Percentiles rank a stretch among this genome's conserved stretches.
phyloP scores from a whole-genome alignment of 78 protist genomes.

The Polysphondylium violaceum region DNA sequence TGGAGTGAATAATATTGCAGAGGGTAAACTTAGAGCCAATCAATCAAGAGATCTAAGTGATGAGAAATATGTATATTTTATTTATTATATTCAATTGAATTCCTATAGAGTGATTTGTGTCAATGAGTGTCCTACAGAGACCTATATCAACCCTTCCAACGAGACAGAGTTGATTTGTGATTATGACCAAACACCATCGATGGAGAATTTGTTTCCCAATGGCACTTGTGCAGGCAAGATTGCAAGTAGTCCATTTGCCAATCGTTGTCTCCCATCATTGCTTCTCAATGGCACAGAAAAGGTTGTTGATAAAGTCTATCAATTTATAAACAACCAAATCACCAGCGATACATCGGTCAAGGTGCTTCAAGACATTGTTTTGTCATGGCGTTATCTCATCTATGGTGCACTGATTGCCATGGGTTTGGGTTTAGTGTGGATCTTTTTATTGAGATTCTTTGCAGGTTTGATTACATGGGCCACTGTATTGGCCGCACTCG shows the following conservation, averaged over 20 bases:
- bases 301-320: background rate
- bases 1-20: conserved; percentile 71
- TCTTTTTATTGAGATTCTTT: conserved; percentile 74
- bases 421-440: conserved; percentile 76
- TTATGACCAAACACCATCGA: conserved; percentile 13
- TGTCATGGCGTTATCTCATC: conserved; percentile 72
- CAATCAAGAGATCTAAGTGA: conserved; percentile 42
- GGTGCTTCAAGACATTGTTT: conserved; percentile 2
- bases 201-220: conserved; percentile 25
- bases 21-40: conserved; percentile 8
- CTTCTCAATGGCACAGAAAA: background rate
- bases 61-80: conserved; percentile 59
- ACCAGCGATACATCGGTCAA: conserved; percentile 1
- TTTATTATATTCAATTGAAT: background rate
- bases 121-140: conserved; percentile 50
- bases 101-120: conserved; percentile 65
- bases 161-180: conserved; percentile 44
- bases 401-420: conserved; percentile 58
- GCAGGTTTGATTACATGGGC: conserved; percentile 86
- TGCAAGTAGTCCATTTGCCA: conserved; percentile 4
- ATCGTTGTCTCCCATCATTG: conserved; percentile 38
- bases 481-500: conserved; percentile 55
- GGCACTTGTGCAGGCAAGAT: conserved; percentile 51
- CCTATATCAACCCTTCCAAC: background rate
- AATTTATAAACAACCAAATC: conserved; percentile 5